These are phyloP conservation scores for Ceratobasidium sp. DNA, from an alignment of 1,284 basidiomycete genomes.

Conservation along the genomic window DNA sequence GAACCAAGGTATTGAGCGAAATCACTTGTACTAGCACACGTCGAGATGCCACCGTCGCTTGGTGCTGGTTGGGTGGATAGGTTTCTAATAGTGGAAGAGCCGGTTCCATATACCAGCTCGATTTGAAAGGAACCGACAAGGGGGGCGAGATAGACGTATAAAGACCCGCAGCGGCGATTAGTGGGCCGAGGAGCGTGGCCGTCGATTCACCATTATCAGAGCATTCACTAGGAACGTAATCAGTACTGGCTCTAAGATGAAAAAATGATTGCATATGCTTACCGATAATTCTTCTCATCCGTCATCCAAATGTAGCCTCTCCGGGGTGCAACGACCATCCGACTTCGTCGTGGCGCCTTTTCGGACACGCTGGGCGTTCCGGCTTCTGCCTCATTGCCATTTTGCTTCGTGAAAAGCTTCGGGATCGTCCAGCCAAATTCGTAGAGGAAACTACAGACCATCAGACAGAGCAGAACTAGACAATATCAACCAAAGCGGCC, in stretches of 20 bases:
- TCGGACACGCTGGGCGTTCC: constrained; percentile 46
- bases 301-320: constrained; percentile 73
- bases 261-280: constrained; percentile 37
- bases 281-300: constrained; percentile 86
- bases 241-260: background rate
- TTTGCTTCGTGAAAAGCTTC: constrained; percentile 45
- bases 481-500: constrained; percentile 31
- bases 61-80: constrained; percentile 56
- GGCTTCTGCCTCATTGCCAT: constrained; percentile 37
- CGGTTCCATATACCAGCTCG: constrained; percentile 77
- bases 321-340: constrained; percentile 66
- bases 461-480: constrained; percentile 66
- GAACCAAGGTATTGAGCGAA: constrained; percentile 23
- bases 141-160: constrained; percentile 45
- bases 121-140: constrained; percentile 46
- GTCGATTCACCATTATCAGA: constrained; percentile 85
- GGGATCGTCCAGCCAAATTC: constrained; percentile 58
- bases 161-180: constrained; percentile 73
- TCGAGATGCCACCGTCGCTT: constrained; percentile 74
- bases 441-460: constrained; percentile 66
- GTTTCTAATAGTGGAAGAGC: constrained; percentile 51
- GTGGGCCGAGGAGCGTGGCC: constrained; percentile 77
- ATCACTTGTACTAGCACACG: constrained; percentile 71
- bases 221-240: constrained; percentile 62
- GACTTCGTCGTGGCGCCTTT: constrained; percentile 47